phyloP scores from a whole-genome alignment of 768 basidiomycete genomes.

The Guyanaporus albipodus region DNA sequence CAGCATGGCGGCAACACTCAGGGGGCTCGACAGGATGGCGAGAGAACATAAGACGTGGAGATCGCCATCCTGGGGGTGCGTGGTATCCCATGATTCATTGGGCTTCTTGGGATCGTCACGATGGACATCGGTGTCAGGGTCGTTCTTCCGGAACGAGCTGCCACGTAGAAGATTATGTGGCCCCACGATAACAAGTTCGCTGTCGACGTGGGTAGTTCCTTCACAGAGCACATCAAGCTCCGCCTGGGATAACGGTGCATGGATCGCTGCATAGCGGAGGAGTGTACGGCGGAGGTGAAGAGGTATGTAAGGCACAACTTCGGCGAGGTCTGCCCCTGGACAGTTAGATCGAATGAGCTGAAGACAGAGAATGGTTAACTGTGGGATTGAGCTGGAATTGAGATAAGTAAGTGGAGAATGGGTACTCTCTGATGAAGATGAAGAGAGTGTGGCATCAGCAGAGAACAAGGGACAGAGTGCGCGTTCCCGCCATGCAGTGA shows the following conservation, averaged over 20 bases:
- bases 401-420: conserved; percentile 14
- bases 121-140: neutral
- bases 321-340: conserved; percentile 41
- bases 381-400: conserved; percentile 35
- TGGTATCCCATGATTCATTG: conserved; percentile 40
- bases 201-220: conserved; percentile 50
- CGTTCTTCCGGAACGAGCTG: conserved; percentile 36
- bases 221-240: conserved; percentile 51
- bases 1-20: conserved; percentile 44
- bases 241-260: conserved; percentile 47
- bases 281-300: conserved; percentile 56
- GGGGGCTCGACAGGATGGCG: conserved; percentile 45
- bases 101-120: neutral
- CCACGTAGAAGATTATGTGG: conserved; percentile 44
- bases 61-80: conserved; percentile 28
- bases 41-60: conserved; percentile 41
- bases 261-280: conserved; percentile 55
- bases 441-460: neutral
- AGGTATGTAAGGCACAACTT: conserved; percentile 50
- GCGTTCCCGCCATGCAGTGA: conserved; percentile 45
- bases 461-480: conserved; percentile 54
- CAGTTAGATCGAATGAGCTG: conserved; percentile 41
- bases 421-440: neutral
- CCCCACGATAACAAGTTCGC: conserved; percentile 64
- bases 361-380: conserved; percentile 57